Evolutionary conservation across 176 grass and related monocot species (phyloP), one percentile per base, ranked within the genome.

Genomic region (Triticum timopheevii): DNA sequence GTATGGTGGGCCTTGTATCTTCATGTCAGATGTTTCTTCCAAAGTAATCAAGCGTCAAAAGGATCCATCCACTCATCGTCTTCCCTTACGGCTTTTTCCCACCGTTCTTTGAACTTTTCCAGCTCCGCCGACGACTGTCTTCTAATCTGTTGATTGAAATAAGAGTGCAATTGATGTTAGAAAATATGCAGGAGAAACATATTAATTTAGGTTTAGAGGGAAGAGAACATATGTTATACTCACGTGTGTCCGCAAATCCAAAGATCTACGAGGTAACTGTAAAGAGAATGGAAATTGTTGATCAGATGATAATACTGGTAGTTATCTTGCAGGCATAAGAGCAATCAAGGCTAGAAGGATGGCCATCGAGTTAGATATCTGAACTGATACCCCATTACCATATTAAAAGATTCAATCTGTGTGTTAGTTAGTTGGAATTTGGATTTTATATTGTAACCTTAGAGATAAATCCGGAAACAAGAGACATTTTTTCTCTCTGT

Each of bases 41-140:
- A 22, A 33, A 64, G 35, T 38, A 42, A 67, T 89, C 78, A 94
- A 31, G 76, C 35, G 61, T 90, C 58, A 9, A 92, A 98, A 92
- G 89, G 93, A 86, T 95, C 89, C 25, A 31, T 90, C 95, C 95
- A 98, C 82, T 84, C 90, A 10, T 92, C 90, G 65, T 98, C 95
- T 86, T 95, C 93, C 42, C 56, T 84, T 6, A 93, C 88, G 22
- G 95, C 95, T 76, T 84, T 90, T 76, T 98, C 95, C 95, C 95
- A 98, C 73, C 95, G 90, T 52, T 95, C 73, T 84, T 92, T 98
- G 83, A 98, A 98, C 82, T 64, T 98, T 25, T 88, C 81, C 56
- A 98, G 80, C 86, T 98, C 95, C 80, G 91, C 91, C 65, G 95
- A 95, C 17, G 95, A 98, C 64, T 98, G 89, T 65, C 95, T 98